A percentile compares a stretch with the other conserved stretches of the same genome.
Evolutionary conservation across 805 yeast genomes (phyloP).

Genomic region (Saturnispora serradocipensis): DNA sequence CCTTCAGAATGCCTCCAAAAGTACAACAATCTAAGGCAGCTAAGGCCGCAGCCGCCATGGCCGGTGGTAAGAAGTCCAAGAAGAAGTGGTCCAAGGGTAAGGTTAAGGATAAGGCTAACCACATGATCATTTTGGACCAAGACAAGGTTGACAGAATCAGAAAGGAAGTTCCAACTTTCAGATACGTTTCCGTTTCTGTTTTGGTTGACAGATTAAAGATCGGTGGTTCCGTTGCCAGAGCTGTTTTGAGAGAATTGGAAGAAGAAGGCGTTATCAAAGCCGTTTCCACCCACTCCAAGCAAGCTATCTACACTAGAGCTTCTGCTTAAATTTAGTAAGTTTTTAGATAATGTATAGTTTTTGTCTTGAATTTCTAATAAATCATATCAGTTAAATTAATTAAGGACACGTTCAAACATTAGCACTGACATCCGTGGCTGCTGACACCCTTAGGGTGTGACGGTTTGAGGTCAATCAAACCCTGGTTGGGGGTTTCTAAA

Average conservation of each 20-base stretch:
- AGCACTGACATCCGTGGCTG: too few relatives aligned
- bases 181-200: slow-evolving; percentile 95
- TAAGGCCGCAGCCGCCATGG: slow-evolving; percentile 99
- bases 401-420: not conserved
- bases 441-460: not conserved
- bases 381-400: slow-evolving; percentile 3
- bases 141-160: slow-evolving; percentile 98
- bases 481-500: not conserved
- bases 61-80: slow-evolving; percentile 99
- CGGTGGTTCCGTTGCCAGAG: slow-evolving; percentile 98
- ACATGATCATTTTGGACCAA: slow-evolving; percentile 94
- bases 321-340: slow-evolving; percentile 38
- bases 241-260: slow-evolving; percentile 94
- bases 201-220: slow-evolving; percentile 98
- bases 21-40: slow-evolving; percentile 99
- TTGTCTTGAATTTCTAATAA: slow-evolving; percentile 6
- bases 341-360: slow-evolving; percentile 5
- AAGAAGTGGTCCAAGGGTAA: slow-evolving; percentile 99
- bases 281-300: slow-evolving; percentile 91
- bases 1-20: slow-evolving; percentile 87
- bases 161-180: slow-evolving; percentile 99
- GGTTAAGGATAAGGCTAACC: slow-evolving; percentile 99
- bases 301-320: slow-evolving; percentile 89
- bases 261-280: slow-evolving; percentile 91
- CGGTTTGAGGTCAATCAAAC: not conserved